A percentile compares a stretch with the other conserved stretches of the same genome.
Conservation (phyloP, 495 filamentous ascomycete species). For the Choiromyces venosus region DNA sequence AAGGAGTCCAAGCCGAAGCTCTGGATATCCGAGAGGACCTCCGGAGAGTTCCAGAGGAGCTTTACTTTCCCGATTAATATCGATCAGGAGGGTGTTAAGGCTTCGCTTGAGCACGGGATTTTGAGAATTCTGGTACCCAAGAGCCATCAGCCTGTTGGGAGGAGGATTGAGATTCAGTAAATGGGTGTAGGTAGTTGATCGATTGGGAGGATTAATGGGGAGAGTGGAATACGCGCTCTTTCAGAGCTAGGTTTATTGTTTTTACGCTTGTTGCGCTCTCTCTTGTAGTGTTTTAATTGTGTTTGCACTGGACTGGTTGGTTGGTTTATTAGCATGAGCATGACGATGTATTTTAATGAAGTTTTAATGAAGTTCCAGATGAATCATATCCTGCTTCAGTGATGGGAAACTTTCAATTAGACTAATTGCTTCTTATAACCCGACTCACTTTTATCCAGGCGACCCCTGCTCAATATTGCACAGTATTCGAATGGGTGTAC, state of each 20-base stretch:
- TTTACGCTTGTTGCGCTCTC: neutral
- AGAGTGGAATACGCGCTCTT: neutral
- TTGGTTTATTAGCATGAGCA: too few species aligned
- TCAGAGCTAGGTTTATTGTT: neutral
- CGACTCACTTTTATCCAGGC: too few species aligned
- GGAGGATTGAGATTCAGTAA: slow-evolving; percentile 59
- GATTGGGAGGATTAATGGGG: neutral
- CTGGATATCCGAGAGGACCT: slow-evolving; percentile 72
- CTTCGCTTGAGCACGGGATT: slow-evolving; percentile 69
- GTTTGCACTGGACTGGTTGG: neutral
- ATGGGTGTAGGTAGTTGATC: neutral
- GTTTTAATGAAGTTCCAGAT: too few species aligned
- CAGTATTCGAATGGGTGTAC: too few species aligned
- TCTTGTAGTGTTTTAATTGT: neutral
- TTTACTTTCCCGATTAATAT: slow-evolving; percentile 73
- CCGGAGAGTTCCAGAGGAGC: slow-evolving; percentile 70
- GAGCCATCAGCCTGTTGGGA: slow-evolving; percentile 51
- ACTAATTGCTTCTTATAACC: too few species aligned
- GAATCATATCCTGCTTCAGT: too few species aligned
- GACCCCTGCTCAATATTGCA: too few species aligned
- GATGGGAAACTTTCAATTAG: too few species aligned
- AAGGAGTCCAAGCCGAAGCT: slow-evolving; percentile 51
- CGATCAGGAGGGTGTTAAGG: slow-evolving; percentile 70
- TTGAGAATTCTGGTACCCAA: slow-evolving; percentile 71
- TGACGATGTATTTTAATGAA: too few species aligned